Percentiles rank a stretch among this genome's conserved stretches.
These are phyloP conservation scores for Alternaria ethzedia DNA, from an alignment of 2,329 filamentous ascomycete species.

Conservation along the genomic window DNA sequence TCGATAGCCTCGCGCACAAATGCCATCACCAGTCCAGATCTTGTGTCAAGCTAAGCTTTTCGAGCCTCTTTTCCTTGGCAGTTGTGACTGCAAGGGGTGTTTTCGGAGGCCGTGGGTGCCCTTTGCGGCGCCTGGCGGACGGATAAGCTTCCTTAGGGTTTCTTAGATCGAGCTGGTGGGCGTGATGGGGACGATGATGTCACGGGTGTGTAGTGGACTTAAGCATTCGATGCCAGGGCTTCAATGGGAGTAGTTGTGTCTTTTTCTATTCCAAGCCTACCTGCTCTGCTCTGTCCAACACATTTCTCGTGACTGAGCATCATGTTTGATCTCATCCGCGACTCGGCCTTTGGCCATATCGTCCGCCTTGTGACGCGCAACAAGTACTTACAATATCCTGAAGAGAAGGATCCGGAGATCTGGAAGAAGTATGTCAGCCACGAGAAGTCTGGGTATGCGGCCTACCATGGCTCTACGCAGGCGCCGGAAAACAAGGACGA, in stretches of 20 bases:
- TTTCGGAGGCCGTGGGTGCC: background rate
- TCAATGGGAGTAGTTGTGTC: background rate
- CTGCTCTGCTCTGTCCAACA: background rate
- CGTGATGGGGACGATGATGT: conserved; percentile 12
- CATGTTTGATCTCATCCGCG: conserved; percentile 28
- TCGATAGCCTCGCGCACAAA: background rate
- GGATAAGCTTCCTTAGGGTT: background rate
- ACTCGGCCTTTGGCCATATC: conserved; percentile 42
- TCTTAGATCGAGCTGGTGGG: background rate
- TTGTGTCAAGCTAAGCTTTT: conserved; percentile 7
- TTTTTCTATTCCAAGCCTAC: background rate
- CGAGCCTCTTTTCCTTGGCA: background rate
- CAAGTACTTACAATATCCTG: conserved; percentile 52
- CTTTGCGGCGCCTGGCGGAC: background rate
- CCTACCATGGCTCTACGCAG: conserved; percentile 52
- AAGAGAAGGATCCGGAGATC: conserved; percentile 56
- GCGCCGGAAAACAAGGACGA: conserved; percentile 38
- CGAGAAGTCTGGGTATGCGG: conserved; percentile 58
- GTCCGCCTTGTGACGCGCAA: conserved; percentile 50
- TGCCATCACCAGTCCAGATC: background rate
- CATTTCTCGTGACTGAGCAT: background rate
- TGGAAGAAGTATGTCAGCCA: conserved; percentile 58
- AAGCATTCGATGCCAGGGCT: conserved; percentile 3
- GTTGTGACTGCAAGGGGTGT: background rate
- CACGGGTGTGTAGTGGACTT: background rate